Conservation (phyloP, 2,329 filamentous ascomycete genomes). For the Nemania diffusa region DNA sequence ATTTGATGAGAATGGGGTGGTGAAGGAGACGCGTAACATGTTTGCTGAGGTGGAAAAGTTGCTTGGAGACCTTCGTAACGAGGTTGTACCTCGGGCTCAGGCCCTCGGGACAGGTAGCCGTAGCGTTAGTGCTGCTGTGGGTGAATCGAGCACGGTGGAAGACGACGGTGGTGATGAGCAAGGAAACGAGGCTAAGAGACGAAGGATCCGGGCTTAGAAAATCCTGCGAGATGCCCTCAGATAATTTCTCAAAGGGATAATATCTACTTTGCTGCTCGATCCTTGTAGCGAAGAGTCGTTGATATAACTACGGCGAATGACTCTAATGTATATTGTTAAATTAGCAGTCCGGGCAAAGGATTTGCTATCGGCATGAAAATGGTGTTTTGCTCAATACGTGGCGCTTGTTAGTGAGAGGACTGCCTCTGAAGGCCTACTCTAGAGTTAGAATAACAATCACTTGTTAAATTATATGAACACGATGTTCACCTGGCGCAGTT, state of each 20-base stretch:
- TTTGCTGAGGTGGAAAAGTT: conserved; percentile 86
- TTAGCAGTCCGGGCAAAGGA: not conserved
- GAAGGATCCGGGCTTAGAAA: conserved; percentile 47
- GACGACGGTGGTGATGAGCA: conserved; percentile 59
- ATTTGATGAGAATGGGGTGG: conserved; percentile 84
- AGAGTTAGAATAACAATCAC: not conserved
- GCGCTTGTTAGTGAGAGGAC: not conserved
- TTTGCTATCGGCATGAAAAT: not conserved
- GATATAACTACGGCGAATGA: not conserved
- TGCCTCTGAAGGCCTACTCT: not conserved
- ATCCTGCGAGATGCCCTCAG: not conserved
- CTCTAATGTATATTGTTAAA: conserved; percentile 21
- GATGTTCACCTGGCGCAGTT: too few species aligned
- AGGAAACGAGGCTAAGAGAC: conserved; percentile 53
- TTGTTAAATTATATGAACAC: not conserved
- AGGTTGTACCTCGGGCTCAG: conserved; percentile 63
- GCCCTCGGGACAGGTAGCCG: conserved; percentile 47
- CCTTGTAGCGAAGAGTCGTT: not conserved
- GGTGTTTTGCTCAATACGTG: not conserved
- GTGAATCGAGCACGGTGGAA: conserved; percentile 58
- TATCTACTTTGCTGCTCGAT: not conserved
- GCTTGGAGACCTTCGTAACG: conserved; percentile 78
- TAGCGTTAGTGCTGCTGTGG: conserved; percentile 49
- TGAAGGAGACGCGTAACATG: conserved; percentile 89
- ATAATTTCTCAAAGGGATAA: not conserved